Percentiles rank a stretch among this genome's conserved stretches.
Evolutionary conservation across 176 grass and related monocot genomes (phyloP).

Genomic region (Tuctoria greenei): DNA sequence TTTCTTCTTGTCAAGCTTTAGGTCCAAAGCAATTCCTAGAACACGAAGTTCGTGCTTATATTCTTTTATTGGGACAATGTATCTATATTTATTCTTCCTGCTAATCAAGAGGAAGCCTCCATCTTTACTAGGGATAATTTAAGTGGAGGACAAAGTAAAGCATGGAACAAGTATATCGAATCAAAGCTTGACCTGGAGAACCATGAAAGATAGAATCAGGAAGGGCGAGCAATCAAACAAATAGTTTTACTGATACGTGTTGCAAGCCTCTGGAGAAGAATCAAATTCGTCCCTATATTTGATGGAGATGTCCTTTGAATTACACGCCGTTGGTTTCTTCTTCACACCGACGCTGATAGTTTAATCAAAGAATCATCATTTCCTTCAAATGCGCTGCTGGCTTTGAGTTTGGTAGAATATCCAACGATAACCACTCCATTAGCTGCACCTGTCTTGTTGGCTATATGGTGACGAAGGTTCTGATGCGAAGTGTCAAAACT

Average conservation of each 20-base stretch:
- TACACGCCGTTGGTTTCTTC: neutral
- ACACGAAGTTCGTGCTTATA: constrained; percentile 7
- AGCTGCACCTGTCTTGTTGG: constrained; percentile 11
- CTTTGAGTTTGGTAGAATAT: constrained; percentile 44
- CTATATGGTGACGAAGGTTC: constrained; percentile 12
- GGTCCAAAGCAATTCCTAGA: constrained; percentile 23
- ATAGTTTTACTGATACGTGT: constrained; percentile 33
- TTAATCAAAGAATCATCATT: constrained; percentile 26
- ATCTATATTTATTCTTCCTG: constrained; percentile 10
- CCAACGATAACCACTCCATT: constrained; percentile 9
- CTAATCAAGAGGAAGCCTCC: constrained; percentile 26
- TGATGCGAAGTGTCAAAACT: constrained; percentile 1
- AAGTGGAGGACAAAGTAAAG: constrained; percentile 48
- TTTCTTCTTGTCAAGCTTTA: constrained; percentile 19
- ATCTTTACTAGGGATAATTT: constrained; percentile 39
- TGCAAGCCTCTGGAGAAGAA: constrained; percentile 38
- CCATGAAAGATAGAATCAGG: constrained; percentile 29
- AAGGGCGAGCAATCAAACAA: constrained; percentile 31
- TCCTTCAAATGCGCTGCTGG: constrained; percentile 23
- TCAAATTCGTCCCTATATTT: constrained; percentile 18
- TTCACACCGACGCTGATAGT: neutral
- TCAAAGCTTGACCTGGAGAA: constrained; percentile 31
- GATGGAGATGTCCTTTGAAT: constrained; percentile 33
- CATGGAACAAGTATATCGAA: constrained; percentile 32
- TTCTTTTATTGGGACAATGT: constrained; percentile 13